Evolutionary conservation across 2,329 filamentous ascomycete species (phyloP).

Genomic region (Paraphoma chrysanthemicola): DNA sequence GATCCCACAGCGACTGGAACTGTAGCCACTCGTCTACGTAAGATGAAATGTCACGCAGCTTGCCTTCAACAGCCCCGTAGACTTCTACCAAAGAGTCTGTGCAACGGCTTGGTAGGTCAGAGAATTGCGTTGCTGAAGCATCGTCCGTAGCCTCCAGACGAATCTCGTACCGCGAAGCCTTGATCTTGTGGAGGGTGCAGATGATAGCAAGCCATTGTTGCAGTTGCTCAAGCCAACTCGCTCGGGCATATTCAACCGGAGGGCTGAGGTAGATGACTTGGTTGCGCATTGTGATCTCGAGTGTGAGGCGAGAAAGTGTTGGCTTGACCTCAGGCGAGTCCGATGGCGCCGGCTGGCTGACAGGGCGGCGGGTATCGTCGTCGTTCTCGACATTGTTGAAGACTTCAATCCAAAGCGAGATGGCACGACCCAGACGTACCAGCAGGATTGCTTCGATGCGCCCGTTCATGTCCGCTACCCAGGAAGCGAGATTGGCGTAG

Average conservation of each 20-base stretch:
- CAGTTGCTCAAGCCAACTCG: conserved; percentile 91
- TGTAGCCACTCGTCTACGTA: conserved; percentile 99
- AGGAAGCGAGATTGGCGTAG: conserved; percentile 89
- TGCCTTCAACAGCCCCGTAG: conserved; percentile 83
- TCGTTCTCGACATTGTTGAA: conserved; percentile 65
- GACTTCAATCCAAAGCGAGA: conserved; percentile 84
- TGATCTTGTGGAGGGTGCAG: conserved; percentile 91
- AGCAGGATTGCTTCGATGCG: conserved; percentile 83
- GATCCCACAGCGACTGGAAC: conserved; percentile 97
- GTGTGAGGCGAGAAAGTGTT: conserved; percentile 74
- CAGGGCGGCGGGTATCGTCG: conserved; percentile 33
- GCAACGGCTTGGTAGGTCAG: conserved; percentile 83
- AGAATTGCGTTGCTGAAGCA: conserved; percentile 72
- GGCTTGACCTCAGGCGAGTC: conserved; percentile 57
- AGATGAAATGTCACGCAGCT: conserved; percentile 76
- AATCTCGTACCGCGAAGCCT: conserved; percentile 94
- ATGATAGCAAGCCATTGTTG: conserved; percentile 93
- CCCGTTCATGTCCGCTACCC: conserved; percentile 86
- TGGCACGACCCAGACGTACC: conserved; percentile 81
- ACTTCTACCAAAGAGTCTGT: conserved; percentile 79
- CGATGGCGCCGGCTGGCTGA: conserved; percentile 51
- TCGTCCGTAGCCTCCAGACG: conserved; percentile 70
- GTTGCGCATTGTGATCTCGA: conserved; percentile 97
- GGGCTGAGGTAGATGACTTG: conserved; percentile 97
- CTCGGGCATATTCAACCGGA: conserved; percentile 87